These are phyloP conservation scores for Ophiocordyceps camponoti-leonardi DNA, from an alignment of 2,329 filamentous ascomycete species.

Conservation along the genomic window DNA sequence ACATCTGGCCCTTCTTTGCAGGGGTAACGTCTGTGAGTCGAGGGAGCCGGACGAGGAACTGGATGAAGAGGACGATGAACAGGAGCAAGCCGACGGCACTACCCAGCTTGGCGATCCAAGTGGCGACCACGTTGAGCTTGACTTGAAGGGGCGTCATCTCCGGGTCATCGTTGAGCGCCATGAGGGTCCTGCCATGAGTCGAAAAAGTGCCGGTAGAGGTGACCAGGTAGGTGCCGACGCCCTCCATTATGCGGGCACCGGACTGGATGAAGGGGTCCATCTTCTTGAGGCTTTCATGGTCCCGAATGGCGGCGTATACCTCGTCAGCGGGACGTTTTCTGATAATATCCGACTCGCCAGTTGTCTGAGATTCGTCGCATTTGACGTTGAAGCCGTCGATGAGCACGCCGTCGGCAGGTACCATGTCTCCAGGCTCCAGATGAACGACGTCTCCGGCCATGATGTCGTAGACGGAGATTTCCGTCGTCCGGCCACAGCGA, in stretches of 20 bases:
- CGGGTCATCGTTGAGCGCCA: slow-evolving; percentile 55
- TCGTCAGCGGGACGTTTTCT: slow-evolving; percentile 51
- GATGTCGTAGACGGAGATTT: slow-evolving; percentile 53
- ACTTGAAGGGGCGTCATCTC: slow-evolving; percentile 63
- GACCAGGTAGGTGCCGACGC: slow-evolving; percentile 56
- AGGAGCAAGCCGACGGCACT: slow-evolving; percentile 62
- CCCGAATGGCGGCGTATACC: slow-evolving; percentile 52
- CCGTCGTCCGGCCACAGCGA: slow-evolving; percentile 51
- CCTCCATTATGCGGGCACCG: slow-evolving; percentile 61
- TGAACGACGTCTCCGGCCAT: slow-evolving; percentile 54
- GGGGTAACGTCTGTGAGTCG: slow-evolving; percentile 32
- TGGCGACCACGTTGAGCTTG: slow-evolving; percentile 58
- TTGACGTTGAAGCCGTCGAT: slow-evolving; percentile 59
- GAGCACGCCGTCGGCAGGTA: slow-evolving; percentile 57
- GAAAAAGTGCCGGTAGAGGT: slow-evolving; percentile 60
- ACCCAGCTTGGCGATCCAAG: slow-evolving; percentile 62
- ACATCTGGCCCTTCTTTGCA: slow-evolving; percentile 61
- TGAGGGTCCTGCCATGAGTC: slow-evolving; percentile 58
- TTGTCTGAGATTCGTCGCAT: slow-evolving; percentile 63
- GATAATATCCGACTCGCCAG: slow-evolving; percentile 63
- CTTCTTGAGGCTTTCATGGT: slow-evolving; percentile 47
- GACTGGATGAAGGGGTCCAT: slow-evolving; percentile 78
- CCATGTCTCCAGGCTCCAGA: slow-evolving; percentile 58
- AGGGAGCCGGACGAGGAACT: slow-evolving; percentile 57
- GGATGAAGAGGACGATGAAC: slow-evolving; percentile 73